Conservation (phyloP, 371 early-diverging fungal genomes). For the Lichtheimia ornata region DNA sequence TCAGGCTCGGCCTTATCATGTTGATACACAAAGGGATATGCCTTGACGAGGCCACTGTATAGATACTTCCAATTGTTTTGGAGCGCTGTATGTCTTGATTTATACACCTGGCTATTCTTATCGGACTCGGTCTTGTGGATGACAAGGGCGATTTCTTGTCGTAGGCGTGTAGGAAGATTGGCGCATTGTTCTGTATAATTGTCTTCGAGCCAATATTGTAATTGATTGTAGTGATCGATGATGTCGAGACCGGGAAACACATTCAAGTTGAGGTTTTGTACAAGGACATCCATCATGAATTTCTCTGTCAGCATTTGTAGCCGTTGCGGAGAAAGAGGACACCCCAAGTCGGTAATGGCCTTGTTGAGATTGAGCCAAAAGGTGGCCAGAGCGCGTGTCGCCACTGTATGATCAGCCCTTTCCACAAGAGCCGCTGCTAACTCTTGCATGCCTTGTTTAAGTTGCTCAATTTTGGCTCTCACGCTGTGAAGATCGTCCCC, state of each 20-base stretch:
- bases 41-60: constrained; percentile 39
- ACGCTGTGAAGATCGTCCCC: constrained; percentile 36
- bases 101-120: constrained; percentile 26
- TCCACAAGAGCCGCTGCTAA: constrained; percentile 29
- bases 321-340: constrained; percentile 22
- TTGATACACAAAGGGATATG: constrained; percentile 38
- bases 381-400: constrained; percentile 28
- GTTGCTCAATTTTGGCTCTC: constrained; percentile 14
- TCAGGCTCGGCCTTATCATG: constrained; percentile 32
- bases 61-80: constrained; percentile 39
- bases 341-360: constrained; percentile 32
- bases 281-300: constrained; percentile 53
- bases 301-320: constrained; percentile 47
- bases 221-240: constrained; percentile 18
- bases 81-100: constrained; percentile 25
- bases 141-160: constrained; percentile 37
- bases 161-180: constrained; percentile 25
- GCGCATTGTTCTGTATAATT: constrained; percentile 18
- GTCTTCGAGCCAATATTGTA: constrained; percentile 19
- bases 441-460: constrained; percentile 24
- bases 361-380: constrained; percentile 46
- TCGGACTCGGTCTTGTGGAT: constrained; percentile 21
- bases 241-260: constrained; percentile 28
- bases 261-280: constrained; percentile 40
- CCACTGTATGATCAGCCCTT: constrained; percentile 23